Evolutionary conservation across 345 rosid species (phyloP), one percentile per base, ranked within the genome.

Genomic region (Sisymbrium irio): DNA sequence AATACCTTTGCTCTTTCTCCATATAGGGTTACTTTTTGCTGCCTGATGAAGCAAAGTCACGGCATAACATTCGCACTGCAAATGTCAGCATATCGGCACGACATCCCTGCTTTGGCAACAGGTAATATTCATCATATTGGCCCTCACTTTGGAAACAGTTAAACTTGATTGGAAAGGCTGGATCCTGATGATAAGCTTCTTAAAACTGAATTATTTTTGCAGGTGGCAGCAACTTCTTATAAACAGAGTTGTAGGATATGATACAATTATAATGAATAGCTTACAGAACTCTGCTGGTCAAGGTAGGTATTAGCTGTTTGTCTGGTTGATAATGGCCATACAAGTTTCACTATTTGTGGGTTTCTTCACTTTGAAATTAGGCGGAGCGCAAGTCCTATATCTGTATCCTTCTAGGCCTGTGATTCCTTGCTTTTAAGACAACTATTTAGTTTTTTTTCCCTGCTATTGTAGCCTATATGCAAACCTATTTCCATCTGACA

Each of bases 191-290:
- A 22, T 35, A 41, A 65, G 28, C 25, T 64, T 77, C 62, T 65
- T 20, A 39, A 30, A 32, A 20, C 32, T 65, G 37, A 33, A 70
- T 62, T 78, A 64, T 63, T 76, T 53, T 83, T 78, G 67, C 85
- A 96, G 99, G 90, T 96, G 96, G 99, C 99, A 96, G 83, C 99
- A 96, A 80, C 97, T 92, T 83, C 88, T 92, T 74, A 96, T 96
- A 75, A 92, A 96, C 83, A 84, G 94, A 84, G 79, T 96, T 83
- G 99, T 96, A 79, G 99, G 99, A 77, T 96, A 96, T 66, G 99
- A 96, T 84, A 96, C 99, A 74, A 96, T 96, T 70, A 66, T 96
- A 88, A 92, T 92, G 97, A 96, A 96, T 80, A 96, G 96, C 76
- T 82, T 96, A 81, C 85, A 86, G 81, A 81, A 78, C 81, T 83